These are phyloP conservation scores for Fusarium drepaniforme DNA, from an alignment of 2,329 filamentous ascomycete genomes.

Conservation along the genomic window DNA sequence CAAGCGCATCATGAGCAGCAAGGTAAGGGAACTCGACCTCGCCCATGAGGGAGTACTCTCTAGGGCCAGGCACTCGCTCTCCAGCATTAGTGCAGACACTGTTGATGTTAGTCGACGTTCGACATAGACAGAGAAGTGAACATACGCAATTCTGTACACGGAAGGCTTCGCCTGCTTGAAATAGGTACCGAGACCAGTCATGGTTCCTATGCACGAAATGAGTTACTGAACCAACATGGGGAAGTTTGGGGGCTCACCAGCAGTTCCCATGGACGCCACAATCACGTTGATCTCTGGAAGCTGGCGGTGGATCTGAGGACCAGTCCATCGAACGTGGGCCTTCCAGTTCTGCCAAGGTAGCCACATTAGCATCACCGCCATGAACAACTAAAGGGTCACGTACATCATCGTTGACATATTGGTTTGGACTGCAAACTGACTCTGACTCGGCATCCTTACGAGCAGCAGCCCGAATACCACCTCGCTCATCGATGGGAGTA, in stretches of 20 bases:
- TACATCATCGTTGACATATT: conserved; percentile 51
- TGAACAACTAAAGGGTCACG: not conserved
- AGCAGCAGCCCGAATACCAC: conserved; percentile 47
- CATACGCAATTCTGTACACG: conserved; percentile 53
- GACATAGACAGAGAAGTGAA: not conserved
- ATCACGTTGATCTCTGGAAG: conserved; percentile 68
- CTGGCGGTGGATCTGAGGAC: conserved; percentile 68
- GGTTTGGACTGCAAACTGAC: conserved; percentile 47
- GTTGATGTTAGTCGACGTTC: conserved; percentile 12
- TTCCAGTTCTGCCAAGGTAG: conserved; percentile 58
- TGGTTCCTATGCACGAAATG: conserved; percentile 49
- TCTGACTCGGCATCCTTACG: conserved; percentile 46
- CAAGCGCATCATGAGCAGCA: conserved; percentile 64
- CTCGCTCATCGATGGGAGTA: conserved; percentile 47
- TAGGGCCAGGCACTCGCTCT: conserved; percentile 69
- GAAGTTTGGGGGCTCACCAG: conserved; percentile 27
- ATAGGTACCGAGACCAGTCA: conserved; percentile 63
- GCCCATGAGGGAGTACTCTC: conserved; percentile 62
- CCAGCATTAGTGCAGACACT: conserved; percentile 69
- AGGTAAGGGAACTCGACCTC: conserved; percentile 70
- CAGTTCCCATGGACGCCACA: conserved; percentile 67
- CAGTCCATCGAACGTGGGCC: conserved; percentile 69
- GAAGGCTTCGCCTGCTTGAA: conserved; percentile 64
- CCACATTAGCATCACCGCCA: not conserved
- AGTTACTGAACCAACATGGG: not conserved